Percentiles rank a stretch among this genome's conserved stretches.
These are phyloP conservation scores for Pleurotus djamor DNA, from an alignment of 768 basidiomycete genomes.

Conservation along the genomic window DNA sequence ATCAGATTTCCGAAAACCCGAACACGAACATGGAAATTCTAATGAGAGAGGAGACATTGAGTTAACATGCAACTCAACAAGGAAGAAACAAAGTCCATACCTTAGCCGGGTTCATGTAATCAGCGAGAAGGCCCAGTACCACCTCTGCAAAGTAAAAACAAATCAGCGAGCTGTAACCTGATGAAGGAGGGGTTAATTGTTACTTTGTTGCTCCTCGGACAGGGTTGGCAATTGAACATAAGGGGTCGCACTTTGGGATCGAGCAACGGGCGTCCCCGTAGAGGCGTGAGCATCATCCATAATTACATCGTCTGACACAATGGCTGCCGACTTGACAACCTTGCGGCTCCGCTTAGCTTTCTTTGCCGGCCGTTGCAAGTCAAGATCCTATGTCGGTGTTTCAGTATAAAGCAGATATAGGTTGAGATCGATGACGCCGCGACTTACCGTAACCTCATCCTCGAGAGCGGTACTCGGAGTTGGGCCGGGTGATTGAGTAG, in stretches of 20 bases:
- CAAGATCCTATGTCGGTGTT: conserved; percentile 22
- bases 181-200: not conserved
- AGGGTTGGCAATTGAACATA: not conserved
- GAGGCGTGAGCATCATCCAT: conserved; percentile 2
- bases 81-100: not conserved
- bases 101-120: conserved; percentile 5
- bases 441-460: not conserved
- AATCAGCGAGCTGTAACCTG: not conserved
- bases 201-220: conserved; percentile 3
- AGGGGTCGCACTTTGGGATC: conserved; percentile 1
- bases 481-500: not conserved
- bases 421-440: not conserved
- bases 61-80: not conserved
- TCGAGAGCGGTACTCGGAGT: not conserved
- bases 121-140: not conserved
- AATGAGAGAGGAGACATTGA: not conserved
- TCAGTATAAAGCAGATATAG: not conserved
- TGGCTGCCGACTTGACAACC: conserved; percentile 38
- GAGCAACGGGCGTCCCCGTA: not conserved
- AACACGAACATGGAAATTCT: too few relatives aligned
- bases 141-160: not conserved
- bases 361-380: conserved; percentile 32
- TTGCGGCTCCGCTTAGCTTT: conserved; percentile 36
- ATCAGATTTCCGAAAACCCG: too few relatives aligned
- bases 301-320: conserved; percentile 11